Evolutionary conservation across 305 asterid genomes (phyloP).

Genomic region (Fraxinus greggii): DNA sequence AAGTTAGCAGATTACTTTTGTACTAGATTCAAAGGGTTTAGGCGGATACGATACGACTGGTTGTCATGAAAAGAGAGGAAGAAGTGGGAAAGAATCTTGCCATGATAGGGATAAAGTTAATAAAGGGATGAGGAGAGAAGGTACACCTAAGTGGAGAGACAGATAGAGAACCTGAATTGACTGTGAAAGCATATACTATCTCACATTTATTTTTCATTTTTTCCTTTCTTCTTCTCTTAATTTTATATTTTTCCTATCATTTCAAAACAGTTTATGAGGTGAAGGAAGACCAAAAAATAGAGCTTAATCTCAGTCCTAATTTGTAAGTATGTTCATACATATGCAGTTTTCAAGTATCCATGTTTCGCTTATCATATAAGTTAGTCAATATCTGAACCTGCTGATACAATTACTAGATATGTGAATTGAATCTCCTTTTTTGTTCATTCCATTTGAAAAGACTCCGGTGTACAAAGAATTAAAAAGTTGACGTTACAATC

Average conservation of each 20-base stretch:
- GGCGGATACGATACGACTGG: background rate
- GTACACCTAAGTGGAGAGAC: background rate
- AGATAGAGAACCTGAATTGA: background rate
- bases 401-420: background rate
- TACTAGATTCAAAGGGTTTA: background rate
- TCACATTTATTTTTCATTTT: background rate
- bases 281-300: constrained; percentile 3
- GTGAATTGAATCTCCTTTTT: background rate
- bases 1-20: background rate
- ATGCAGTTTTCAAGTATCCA: constrained; percentile 7
- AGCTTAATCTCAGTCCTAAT: background rate
- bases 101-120: background rate
- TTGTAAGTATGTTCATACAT: background rate
- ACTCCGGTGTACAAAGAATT: background rate
- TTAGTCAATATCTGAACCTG: background rate
- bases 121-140: background rate
- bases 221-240: background rate
- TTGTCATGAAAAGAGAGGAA: background rate
- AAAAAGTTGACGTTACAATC: constrained; percentile 7
- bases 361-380: constrained; percentile 4
- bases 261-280: background rate
- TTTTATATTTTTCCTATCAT: background rate
- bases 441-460: background rate
- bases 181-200: background rate
- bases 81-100: background rate